These are phyloP conservation scores for Cladorrhinum samala DNA, from an alignment of 495 filamentous ascomycete genomes.

Conservation along the genomic window DNA sequence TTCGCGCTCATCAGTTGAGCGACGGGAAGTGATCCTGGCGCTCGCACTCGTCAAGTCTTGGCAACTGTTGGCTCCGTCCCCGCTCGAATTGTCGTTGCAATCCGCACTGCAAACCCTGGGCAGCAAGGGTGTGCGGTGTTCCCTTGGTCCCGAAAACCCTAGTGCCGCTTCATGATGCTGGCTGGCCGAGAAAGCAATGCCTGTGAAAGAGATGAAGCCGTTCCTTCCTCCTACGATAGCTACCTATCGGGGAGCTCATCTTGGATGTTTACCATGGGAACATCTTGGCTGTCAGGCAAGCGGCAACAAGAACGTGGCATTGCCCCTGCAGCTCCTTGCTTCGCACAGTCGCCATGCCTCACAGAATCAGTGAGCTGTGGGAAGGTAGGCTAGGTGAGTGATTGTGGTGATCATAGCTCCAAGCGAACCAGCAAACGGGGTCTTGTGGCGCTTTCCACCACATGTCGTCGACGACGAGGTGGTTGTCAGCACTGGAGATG, in stretches of 20 bases:
- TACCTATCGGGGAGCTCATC: too few relatives aligned
- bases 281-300: neutral
- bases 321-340: conserved; percentile 7
- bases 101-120: neutral
- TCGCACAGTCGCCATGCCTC: too few relatives aligned
- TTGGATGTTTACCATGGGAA: neutral
- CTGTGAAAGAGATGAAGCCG: neutral
- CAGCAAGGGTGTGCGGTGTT: neutral
- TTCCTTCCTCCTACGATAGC: too few relatives aligned
- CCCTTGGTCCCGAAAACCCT: neutral
- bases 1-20: neutral
- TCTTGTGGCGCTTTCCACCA: too few relatives aligned
- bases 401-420: too few relatives aligned
- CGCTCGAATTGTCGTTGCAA: neutral
- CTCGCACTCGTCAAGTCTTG: neutral
- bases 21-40: neutral
- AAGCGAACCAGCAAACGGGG: too few relatives aligned
- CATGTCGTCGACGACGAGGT: neutral
- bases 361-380: too few relatives aligned
- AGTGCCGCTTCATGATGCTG: neutral
- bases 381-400: too few relatives aligned
- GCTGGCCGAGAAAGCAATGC: too few relatives aligned
- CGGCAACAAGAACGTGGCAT: conserved; percentile 6
- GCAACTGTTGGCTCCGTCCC: neutral
- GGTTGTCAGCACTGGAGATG: neutral